These are phyloP conservation scores for Turnera subulata DNA, from an alignment of 345 rosid species.

Conservation along the genomic window DNA sequence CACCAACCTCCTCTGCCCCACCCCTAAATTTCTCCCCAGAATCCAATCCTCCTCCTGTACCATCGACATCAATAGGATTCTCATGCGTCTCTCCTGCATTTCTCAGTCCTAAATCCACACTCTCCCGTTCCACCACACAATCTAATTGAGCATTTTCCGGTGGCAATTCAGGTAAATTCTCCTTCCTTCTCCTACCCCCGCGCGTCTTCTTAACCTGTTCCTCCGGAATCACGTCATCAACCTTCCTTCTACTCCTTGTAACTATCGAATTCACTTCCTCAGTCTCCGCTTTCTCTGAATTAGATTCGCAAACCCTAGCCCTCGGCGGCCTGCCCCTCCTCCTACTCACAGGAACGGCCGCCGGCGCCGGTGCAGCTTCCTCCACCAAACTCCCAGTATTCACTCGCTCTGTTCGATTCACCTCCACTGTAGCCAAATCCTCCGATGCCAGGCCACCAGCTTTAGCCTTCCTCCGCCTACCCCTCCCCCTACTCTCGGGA, in stretches of 20 bases:
- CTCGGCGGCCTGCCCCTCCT: slow-evolving; percentile 24
- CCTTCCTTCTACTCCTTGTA: slow-evolving; percentile 20
- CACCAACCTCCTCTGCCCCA: not conserved
- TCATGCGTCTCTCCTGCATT: not conserved
- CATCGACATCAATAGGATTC: not conserved
- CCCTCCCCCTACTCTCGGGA: too few relatives aligned
- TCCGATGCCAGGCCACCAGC: too few relatives aligned
- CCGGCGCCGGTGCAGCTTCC: slow-evolving; percentile 3
- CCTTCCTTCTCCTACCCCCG: slow-evolving; percentile 8
- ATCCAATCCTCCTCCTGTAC: not conserved
- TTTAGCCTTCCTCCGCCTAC: too few relatives aligned
- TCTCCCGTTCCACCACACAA: not conserved
- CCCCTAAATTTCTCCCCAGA: not conserved
- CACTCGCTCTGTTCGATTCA: slow-evolving; percentile 10
- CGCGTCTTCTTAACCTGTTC: slow-evolving; percentile 21
- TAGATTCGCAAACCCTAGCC: slow-evolving; percentile 12
- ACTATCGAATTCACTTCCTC: slow-evolving; percentile 17
- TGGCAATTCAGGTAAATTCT: slow-evolving; percentile 21
- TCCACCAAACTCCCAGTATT: slow-evolving; percentile 16
- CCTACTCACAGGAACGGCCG: slow-evolving; percentile 11
- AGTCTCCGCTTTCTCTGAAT: slow-evolving; percentile 3
- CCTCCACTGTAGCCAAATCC: not conserved
- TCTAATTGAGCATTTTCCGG: not conserved
- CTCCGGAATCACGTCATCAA: slow-evolving; percentile 10
- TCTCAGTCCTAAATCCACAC: not conserved